Percentiles rank a stretch among this genome's conserved stretches.
Evolutionary conservation across 495 filamentous ascomycete species (phyloP).

Genomic region (Aspergillus sclerotiicarbonarius): DNA sequence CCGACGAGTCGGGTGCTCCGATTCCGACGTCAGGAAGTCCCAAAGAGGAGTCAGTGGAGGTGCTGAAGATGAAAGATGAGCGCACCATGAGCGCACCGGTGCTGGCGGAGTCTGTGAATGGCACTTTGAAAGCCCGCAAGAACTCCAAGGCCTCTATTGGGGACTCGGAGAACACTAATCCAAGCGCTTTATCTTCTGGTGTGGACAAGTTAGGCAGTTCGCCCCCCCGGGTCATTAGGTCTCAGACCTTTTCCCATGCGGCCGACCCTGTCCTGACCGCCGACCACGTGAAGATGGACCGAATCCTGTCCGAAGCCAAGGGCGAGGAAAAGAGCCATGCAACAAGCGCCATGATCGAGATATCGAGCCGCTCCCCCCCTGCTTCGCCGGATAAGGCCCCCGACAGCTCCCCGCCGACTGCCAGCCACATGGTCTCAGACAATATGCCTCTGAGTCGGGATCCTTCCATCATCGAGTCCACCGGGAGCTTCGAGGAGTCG

Average conservation of each 20-base stretch:
- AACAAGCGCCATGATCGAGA: constrained; percentile 61
- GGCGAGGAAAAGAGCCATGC: constrained; percentile 54
- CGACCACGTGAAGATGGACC: constrained; percentile 61
- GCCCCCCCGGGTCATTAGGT: constrained; percentile 56
- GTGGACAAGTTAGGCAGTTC: constrained; percentile 37
- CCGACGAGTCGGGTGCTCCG: constrained; percentile 56
- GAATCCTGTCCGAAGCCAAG: constrained; percentile 40
- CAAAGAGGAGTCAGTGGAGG: constrained; percentile 30
- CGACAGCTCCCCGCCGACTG: constrained; percentile 48
- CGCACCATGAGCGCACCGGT: constrained; percentile 60
- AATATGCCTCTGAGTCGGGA: constrained; percentile 27
- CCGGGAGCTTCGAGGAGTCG: constrained; percentile 25
- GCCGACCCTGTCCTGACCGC: constrained; percentile 62
- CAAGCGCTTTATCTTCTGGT: constrained; percentile 37
- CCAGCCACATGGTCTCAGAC: constrained; percentile 29
- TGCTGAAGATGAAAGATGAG: constrained; percentile 46
- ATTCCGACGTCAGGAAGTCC: constrained; percentile 40
- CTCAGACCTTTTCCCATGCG: constrained; percentile 62
- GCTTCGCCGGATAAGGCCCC: constrained; percentile 55
- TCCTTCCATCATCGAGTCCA: constrained; percentile 34
- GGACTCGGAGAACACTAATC: constrained; percentile 26
- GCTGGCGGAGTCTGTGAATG: constrained; percentile 31
- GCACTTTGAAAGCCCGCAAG: constrained; percentile 36
- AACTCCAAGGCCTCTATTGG: constrained; percentile 24
- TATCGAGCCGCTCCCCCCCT: constrained; percentile 60